phyloP scores from a whole-genome alignment of 108 stramenopile species.

The Skeletonema costatum region DNA sequence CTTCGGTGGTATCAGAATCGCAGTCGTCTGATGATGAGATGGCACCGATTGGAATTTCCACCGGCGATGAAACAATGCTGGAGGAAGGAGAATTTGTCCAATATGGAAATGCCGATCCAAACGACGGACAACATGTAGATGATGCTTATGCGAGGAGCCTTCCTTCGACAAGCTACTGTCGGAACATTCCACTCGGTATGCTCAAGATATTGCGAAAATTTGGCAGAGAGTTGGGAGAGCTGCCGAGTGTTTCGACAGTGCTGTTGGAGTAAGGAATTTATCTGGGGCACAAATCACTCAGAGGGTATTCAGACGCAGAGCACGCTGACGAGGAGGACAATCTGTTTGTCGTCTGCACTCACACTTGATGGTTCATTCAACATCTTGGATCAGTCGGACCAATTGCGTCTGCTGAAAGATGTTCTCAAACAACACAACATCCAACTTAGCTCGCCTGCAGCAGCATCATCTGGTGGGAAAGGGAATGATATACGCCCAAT shows the following conservation, averaged over 20 bases:
- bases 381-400: slow-evolving; percentile 74
- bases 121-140: slow-evolving; percentile 11
- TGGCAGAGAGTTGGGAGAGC: slow-evolving; percentile 50
- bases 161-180: slow-evolving; percentile 61
- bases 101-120: slow-evolving; percentile 32
- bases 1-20: not conserved
- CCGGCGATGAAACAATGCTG: slow-evolving; percentile 1
- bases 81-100: slow-evolving; percentile 11
- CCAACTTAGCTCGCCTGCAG: slow-evolving; percentile 28
- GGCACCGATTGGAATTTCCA: not conserved
- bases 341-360: not conserved
- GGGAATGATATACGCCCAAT: slow-evolving; percentile 53
- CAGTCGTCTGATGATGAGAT: not conserved
- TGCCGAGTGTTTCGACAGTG: slow-evolving; percentile 56
- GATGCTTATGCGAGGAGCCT: slow-evolving; percentile 20
- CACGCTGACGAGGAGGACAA: slow-evolving; percentile 4
- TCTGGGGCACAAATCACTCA: slow-evolving; percentile 7
- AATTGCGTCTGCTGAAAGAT: slow-evolving; percentile 70
- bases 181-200: slow-evolving; percentile 92
- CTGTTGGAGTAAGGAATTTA: slow-evolving; percentile 18
- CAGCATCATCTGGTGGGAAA: slow-evolving; percentile 2
- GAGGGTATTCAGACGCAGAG: slow-evolving; percentile 1
- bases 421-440: slow-evolving; percentile 53
- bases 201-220: slow-evolving; percentile 77
- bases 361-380: slow-evolving; percentile 68